phyloP scores from a whole-genome alignment of 805 yeast genomes.

The Tetrapisispora nanseiensis region DNA sequence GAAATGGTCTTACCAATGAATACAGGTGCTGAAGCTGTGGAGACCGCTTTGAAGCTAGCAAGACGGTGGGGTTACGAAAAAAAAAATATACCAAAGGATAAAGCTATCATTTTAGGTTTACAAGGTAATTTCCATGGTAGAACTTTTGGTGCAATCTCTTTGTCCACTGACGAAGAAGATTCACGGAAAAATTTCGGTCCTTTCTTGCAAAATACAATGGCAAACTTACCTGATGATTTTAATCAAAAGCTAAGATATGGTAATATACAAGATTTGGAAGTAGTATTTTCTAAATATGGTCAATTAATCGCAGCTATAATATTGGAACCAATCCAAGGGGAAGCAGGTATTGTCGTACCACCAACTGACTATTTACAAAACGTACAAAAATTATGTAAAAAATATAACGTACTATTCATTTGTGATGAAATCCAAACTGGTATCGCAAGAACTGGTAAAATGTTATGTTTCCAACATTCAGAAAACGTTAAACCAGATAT shows the following conservation, averaged over 20 bases:
- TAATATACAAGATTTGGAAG: slow-evolving; percentile 73
- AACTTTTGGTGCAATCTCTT: slow-evolving; percentile 87
- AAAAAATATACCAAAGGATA: slow-evolving; percentile 72
- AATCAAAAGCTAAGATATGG: slow-evolving; percentile 65
- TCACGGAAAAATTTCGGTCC: slow-evolving; percentile 88
- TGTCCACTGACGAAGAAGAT: slow-evolving; percentile 86
- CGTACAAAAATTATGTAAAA: slow-evolving; percentile 65
- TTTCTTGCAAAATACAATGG: slow-evolving; percentile 73
- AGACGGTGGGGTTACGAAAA: slow-evolving; percentile 94
- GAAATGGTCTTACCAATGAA: slow-evolving; percentile 96
- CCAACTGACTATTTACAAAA: slow-evolving; percentile 66
- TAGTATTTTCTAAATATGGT: slow-evolving; percentile 73
- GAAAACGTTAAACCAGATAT: slow-evolving; percentile 75
- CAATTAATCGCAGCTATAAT: slow-evolving; percentile 84
- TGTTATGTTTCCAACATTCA: slow-evolving; percentile 85
- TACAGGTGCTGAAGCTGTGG: slow-evolving; percentile 98
- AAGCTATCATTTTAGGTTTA: slow-evolving; percentile 83
- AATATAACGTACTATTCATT: slow-evolving; percentile 79
- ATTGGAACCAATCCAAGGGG: slow-evolving; percentile 96
- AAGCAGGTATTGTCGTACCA: slow-evolving; percentile 95
- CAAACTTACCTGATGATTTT: slow-evolving; percentile 57
- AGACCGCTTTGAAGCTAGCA: slow-evolving; percentile 86
- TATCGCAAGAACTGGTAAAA: slow-evolving; percentile 91
- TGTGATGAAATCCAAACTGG: slow-evolving; percentile 98
- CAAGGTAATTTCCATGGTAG: slow-evolving; percentile 93